Percentiles rank a stretch among this genome's conserved stretches.
These are phyloP conservation scores for Calonectria ilicicola DNA, from an alignment of 2,329 filamentous ascomycete species.

Conservation along the genomic window DNA sequence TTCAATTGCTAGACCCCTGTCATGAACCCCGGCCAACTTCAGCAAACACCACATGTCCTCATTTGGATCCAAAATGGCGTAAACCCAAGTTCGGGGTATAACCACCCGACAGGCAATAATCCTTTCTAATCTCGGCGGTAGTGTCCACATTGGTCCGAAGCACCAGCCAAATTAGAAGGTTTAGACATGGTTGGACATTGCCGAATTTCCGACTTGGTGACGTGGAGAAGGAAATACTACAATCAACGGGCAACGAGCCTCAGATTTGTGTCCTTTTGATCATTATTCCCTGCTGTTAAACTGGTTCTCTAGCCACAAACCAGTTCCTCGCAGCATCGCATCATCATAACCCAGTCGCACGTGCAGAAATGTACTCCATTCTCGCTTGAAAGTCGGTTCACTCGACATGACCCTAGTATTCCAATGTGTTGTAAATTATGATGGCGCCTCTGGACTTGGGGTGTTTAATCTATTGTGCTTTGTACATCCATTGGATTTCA, in stretches of 20 bases:
- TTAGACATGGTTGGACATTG: background rate
- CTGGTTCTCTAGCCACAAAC: background rate
- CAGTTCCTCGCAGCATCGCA: background rate
- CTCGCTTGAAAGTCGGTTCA: background rate
- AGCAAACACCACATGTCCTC: background rate
- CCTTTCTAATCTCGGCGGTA: background rate
- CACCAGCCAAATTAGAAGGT: background rate
- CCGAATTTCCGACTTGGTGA: background rate
- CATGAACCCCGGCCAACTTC: background rate
- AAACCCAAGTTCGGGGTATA: background rate
- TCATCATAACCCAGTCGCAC: background rate
- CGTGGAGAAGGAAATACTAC: background rate
- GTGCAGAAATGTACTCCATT: background rate
- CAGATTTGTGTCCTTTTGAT: background rate
- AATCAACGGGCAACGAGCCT: background rate
- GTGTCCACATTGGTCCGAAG: background rate
- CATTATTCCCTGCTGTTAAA: background rate
- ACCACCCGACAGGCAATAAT: background rate
- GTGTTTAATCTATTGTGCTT: background rate
- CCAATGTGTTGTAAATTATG: background rate
- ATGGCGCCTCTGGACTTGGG: background rate
- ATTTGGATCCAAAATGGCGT: background rate
- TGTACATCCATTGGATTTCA: background rate
- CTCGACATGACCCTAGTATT: background rate
- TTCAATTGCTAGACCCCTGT: background rate